Percentiles rank a stretch among this genome's conserved stretches.
Conservation (phyloP, 495 filamentous ascomycete genomes). For the Hypoxylon lienhwacheense region DNA sequence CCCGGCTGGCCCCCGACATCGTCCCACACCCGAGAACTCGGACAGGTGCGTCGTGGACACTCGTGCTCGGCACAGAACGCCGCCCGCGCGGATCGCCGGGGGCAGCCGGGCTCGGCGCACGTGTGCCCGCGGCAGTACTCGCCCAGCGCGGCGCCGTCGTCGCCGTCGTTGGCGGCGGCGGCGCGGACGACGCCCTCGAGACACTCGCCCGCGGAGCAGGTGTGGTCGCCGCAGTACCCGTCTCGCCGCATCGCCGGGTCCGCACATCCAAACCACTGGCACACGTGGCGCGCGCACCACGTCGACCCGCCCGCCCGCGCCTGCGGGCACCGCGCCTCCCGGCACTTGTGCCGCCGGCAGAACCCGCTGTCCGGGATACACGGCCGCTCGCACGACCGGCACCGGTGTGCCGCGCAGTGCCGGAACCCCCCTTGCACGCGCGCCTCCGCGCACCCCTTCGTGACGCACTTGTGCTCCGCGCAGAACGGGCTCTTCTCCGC, state of each 20-base stretch:
- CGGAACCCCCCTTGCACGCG: conserved; percentile 13
- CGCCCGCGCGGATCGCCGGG: background rate
- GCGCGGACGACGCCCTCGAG: background rate
- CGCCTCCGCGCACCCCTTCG: conserved; percentile 13
- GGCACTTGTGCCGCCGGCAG: conserved; percentile 29
- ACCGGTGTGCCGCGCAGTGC: conserved; percentile 23
- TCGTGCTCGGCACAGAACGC: conserved; percentile 23
- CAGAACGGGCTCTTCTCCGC: conserved; percentile 23
- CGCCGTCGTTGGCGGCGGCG: background rate
- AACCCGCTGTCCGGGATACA: conserved; percentile 23
- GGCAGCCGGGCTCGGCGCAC: conserved; percentile 17
- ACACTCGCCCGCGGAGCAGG: conserved; percentile 17
- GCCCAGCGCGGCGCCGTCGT: background rate
- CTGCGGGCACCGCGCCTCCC: conserved; percentile 9
- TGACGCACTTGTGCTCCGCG: conserved; percentile 27
- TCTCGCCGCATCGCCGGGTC: conserved; percentile 17
- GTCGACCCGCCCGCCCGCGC: conserved; percentile 12
- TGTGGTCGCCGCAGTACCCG: conserved; percentile 30
- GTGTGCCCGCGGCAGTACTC: conserved; percentile 18
- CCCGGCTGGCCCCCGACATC: conserved; percentile 4
- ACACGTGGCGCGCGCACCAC: conserved; percentile 22
- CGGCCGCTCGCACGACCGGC: conserved; percentile 20
- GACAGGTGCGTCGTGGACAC: conserved; percentile 23
- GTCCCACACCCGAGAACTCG: conserved; percentile 20
- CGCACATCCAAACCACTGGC: conserved; percentile 17